Base-by-base conservation (phyloP, 129 eudicot species). In the Chrysanthemum seticuspe region DNA sequence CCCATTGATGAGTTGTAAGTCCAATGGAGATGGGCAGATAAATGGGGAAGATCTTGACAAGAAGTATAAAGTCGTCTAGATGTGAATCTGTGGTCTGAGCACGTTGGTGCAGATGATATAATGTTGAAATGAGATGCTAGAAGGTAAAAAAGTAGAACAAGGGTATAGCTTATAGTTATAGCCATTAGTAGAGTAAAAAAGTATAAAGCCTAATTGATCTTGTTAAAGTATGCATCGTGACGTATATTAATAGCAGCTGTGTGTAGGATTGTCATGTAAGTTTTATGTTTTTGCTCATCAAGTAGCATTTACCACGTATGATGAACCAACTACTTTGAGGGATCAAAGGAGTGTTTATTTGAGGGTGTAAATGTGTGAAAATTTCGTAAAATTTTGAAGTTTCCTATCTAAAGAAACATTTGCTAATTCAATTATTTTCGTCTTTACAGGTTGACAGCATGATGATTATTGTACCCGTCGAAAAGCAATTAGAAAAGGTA, bases 11-110 rank as follows among this genome's bases (percentile, higher is more conserved):
- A 61, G 31, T 63, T 73, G 83, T 90, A 83, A 68, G 76, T 86
- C 92, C 92, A 89, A 27, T 84, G 85, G 68, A 85, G 84, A 56
- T 85, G 78, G 19, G 87, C 88, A 0, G 80, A 66, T 58, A 84
- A 75, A 76, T 60, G 69, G 0, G 87, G 88, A 36, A 89, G 92
- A 49, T 86, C 85, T 23, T n/a, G 68, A 73, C 89, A 89, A 49
- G 89, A 81, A 7, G 47, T 40, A 40, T 65, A 85, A 12, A 54
- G 51, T 27, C 60, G 68, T n/a, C 73, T 76, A 53, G 80, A 67
- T 23, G 80, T 51, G 45, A 85, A 85, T 27, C 79, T 79, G 74
- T 81, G 65, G 66, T 83, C 79, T 79, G 80, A 77, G 77, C 95
- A 88, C 3, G 79, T 68, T 72, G 68, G 73, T 25, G 89, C 75